phyloP scores from a whole-genome alignment of 1,139 yeast genomes.

The Candida frijolesensis region DNA sequence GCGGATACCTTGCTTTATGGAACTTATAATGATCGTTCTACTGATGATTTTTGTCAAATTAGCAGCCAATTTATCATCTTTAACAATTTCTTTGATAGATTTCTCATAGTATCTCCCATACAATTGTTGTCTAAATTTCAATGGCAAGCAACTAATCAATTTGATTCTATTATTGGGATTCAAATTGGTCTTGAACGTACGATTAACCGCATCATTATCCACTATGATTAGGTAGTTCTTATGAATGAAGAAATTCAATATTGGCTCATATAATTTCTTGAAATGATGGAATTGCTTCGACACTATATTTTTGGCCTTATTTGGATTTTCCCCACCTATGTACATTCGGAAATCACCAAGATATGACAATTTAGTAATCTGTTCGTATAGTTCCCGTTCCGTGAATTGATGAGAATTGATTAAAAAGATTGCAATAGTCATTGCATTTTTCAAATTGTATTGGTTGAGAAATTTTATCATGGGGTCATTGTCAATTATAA shows the following conservation, averaged over 20 bases:
- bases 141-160: conserved; percentile 49
- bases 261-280: conserved; percentile 70
- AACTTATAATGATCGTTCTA: conserved; percentile 67
- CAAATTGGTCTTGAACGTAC: conserved; percentile 22
- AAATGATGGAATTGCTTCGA: conserved; percentile 71
- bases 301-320: conserved; percentile 84
- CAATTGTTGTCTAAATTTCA: conserved; percentile 49
- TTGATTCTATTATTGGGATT: conserved; percentile 25
- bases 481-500: conserved; percentile 49
- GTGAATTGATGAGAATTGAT: conserved; percentile 41
- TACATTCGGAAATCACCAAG: conserved; percentile 89
- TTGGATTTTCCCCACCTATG: conserved; percentile 90
- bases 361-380: conserved; percentile 80
- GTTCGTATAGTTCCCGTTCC: conserved; percentile 69
- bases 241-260: conserved; percentile 33
- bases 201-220: conserved; percentile 18
- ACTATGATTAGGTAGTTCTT: conserved; percentile 22
- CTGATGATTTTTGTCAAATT: conserved; percentile 51
- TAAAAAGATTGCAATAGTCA: conserved; percentile 69
- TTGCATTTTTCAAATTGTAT: conserved; percentile 75
- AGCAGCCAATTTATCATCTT: conserved; percentile 28
- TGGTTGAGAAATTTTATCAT: conserved; percentile 68
- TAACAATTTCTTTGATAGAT: conserved; percentile 25
- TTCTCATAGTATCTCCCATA: conserved; percentile 42
- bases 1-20: conserved; percentile 73